phyloP scores from a whole-genome alignment of 306 rosid species.

The Quillaja saponaria region DNA sequence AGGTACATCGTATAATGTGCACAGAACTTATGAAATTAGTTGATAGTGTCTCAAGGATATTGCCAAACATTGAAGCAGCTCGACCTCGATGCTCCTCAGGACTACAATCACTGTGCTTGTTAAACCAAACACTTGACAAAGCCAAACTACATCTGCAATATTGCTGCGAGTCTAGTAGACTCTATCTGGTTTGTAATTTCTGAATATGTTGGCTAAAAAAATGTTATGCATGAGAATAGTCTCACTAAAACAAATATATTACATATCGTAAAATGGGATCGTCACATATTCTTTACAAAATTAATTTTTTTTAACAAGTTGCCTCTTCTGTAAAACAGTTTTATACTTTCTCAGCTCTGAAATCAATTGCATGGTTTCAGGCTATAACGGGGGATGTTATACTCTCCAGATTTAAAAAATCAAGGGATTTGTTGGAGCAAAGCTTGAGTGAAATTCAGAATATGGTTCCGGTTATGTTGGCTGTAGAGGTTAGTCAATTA shows the following conservation, averaged over 20 bases:
- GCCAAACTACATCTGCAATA: constrained; percentile 57
- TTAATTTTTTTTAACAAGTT: background rate
- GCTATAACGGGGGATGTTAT: constrained; percentile 64
- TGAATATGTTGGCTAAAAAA: constrained; percentile 22
- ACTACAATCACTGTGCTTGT: constrained; percentile 56
- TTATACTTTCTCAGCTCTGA: too few relatives aligned
- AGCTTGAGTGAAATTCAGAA: constrained; percentile 59
- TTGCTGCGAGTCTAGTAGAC: constrained; percentile 76
- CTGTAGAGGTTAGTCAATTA: constrained; percentile 61
- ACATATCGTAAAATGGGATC: background rate
- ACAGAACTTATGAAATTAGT: constrained; percentile 55
- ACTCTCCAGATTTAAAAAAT: constrained; percentile 53
- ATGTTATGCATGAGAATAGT: background rate
- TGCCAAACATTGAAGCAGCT: constrained; percentile 71
- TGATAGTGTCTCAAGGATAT: constrained; percentile 49
- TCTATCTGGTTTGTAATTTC: constrained; percentile 71
- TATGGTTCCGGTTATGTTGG: constrained; percentile 68
- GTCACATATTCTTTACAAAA: background rate
- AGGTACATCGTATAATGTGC: constrained; percentile 76
- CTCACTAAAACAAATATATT: background rate
- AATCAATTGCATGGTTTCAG: constrained; percentile 39
- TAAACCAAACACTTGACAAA: constrained; percentile 49
- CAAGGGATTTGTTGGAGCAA: constrained; percentile 51
- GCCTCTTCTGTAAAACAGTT: too few relatives aligned
- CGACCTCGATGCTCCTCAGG: constrained; percentile 80